These are phyloP conservation scores for Orychophragmus violaceus DNA, from an alignment of 345 rosid genomes.

Conservation along the genomic window DNA sequence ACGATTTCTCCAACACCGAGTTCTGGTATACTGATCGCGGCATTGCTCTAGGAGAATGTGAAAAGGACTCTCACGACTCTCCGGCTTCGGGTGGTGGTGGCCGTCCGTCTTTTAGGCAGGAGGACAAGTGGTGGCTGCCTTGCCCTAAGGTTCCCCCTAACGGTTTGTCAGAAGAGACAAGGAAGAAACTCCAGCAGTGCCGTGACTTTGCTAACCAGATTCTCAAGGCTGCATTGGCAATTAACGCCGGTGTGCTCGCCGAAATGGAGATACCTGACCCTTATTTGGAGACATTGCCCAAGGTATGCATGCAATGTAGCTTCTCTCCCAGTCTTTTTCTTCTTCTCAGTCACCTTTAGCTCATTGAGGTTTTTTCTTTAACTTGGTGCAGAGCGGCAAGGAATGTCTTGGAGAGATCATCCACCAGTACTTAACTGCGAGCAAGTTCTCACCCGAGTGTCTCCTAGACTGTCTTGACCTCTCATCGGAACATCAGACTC, in stretches of 20 bases:
- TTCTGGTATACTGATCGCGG: constrained; percentile 96
- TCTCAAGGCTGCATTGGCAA: constrained; percentile 94
- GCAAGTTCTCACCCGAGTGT: constrained; percentile 74
- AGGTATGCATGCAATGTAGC: constrained; percentile 42
- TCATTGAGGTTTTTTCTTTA: not conserved
- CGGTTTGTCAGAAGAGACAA: constrained; percentile 70
- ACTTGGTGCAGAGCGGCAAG: constrained; percentile 53
- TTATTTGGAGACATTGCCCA: constrained; percentile 82
- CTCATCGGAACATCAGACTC: constrained; percentile 76
- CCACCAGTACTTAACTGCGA: constrained; percentile 72
- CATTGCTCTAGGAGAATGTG: constrained; percentile 56
- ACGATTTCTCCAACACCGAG: constrained; percentile 62
- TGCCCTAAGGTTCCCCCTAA: constrained; percentile 76
- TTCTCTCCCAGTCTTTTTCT: not conserved
- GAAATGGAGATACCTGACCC: constrained; percentile 93
- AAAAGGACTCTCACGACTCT: constrained; percentile 39
- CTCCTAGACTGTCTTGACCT: constrained; percentile 85
- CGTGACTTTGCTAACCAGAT: constrained; percentile 90
- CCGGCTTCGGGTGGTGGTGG: constrained; percentile 26
- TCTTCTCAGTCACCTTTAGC: not conserved
- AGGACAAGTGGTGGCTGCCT: constrained; percentile 49
- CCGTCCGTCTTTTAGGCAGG: constrained; percentile 56
- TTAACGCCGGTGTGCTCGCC: constrained; percentile 77
- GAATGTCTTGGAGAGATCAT: constrained; percentile 77
- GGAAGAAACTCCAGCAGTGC: constrained; percentile 79